Conservation (phyloP, 2,329 filamentous ascomycete species). For the Paracoccidioides lutzii region DNA sequence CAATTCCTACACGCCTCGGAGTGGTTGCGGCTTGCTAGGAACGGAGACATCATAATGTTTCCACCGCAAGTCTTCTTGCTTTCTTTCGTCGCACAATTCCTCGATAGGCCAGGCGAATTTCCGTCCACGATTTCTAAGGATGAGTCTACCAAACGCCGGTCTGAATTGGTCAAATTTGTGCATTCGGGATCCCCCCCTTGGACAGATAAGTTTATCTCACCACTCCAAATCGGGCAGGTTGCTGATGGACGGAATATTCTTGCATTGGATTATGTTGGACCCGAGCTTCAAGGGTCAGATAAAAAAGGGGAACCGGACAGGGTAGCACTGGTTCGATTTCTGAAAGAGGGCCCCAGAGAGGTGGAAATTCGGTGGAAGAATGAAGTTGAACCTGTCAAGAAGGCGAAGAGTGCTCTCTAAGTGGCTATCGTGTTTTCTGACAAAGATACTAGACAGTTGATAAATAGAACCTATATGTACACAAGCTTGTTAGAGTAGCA, state of each 20-base stretch:
- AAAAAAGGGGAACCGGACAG: conserved; percentile 41
- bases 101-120: conserved; percentile 24
- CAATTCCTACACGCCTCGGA: conserved; percentile 56
- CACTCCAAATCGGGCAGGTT: conserved; percentile 25
- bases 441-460: neutral
- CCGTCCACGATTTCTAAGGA: conserved; percentile 11
- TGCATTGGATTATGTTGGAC: conserved; percentile 41
- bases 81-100: conserved; percentile 37
- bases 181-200: conserved; percentile 34
- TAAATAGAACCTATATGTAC: neutral
- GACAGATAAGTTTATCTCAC: conserved; percentile 37
- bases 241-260: conserved; percentile 41
- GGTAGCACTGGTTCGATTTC: conserved; percentile 45
- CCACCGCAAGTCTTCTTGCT: conserved; percentile 67
- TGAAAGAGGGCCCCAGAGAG: conserved; percentile 43
- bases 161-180: conserved; percentile 37
- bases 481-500: neutral
- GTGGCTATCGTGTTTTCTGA: neutral
- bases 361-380: conserved; percentile 39
- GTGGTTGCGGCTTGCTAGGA: conserved; percentile 55
- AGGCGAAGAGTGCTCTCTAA: conserved; percentile 23
- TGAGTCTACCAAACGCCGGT: conserved; percentile 23
- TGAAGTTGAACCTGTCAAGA: conserved; percentile 33
- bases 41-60: conserved; percentile 66
- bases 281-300: conserved; percentile 39